Conservation (phyloP, 2,329 filamentous ascomycete genomes). For the Fusarium pininemorale region DNA sequence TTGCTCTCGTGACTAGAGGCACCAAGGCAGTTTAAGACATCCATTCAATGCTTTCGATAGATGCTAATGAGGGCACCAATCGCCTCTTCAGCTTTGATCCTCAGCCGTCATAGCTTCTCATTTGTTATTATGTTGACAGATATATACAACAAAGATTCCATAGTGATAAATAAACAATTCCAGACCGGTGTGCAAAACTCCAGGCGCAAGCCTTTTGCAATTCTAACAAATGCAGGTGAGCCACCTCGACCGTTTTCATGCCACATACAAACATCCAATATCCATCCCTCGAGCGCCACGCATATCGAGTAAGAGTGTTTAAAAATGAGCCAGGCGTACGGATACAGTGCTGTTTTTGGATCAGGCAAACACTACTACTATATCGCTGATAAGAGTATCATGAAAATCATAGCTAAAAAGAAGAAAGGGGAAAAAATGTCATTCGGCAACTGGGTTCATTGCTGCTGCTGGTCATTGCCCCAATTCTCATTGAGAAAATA, state of each 20-base stretch:
- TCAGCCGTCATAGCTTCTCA: no score
- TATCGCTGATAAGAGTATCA: conserved; percentile 15
- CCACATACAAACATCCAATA: not conserved
- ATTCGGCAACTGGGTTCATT: not conserved
- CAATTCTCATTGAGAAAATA: conserved; percentile 46
- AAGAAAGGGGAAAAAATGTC: not conserved
- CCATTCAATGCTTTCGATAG: not conserved
- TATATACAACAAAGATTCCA: not conserved
- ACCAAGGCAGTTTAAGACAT: not conserved
- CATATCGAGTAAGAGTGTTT: not conserved
- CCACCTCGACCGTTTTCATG: conserved; percentile 16
- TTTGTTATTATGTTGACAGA: not conserved
- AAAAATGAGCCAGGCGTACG: not conserved
- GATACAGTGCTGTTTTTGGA: not conserved
- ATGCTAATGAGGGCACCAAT: not conserved
- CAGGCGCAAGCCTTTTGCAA: conserved; percentile 12
- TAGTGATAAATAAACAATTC: not conserved
- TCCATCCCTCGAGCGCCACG: conserved; percentile 3
- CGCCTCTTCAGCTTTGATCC: not conserved
- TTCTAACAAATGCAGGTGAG: conserved; percentile 34
- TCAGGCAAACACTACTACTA: not conserved
- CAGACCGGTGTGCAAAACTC: not conserved
- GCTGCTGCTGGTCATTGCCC: conserved; percentile 29
- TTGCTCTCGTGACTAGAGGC: not conserved
- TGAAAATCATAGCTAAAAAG: conserved; percentile 23